Evolutionary conservation across 345 rosid genomes (phyloP).

Genomic region (Reutealis trisperma): DNA sequence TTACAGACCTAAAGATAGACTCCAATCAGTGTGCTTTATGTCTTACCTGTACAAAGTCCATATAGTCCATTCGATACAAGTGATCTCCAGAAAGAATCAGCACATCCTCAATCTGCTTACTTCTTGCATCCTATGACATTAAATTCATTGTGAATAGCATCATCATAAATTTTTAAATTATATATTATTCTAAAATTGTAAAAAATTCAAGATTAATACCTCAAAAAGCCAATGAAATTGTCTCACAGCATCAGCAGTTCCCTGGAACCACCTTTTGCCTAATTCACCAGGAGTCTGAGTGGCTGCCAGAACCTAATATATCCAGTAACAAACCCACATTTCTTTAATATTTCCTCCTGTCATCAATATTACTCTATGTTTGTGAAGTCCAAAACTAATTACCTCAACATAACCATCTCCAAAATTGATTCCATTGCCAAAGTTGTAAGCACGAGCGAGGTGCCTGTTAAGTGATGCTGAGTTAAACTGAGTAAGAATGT

Average conservation of each 20-base stretch:
- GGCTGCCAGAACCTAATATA: conserved; percentile 74
- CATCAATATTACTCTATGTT: neutral
- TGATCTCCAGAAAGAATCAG: conserved; percentile 94
- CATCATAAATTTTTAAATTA: neutral
- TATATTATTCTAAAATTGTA: too few relatives aligned
- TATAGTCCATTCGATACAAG: conserved; percentile 87
- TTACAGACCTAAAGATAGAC: too few relatives aligned
- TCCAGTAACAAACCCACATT: neutral
- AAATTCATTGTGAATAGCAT: neutral
- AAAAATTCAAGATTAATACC: conserved; percentile 36
- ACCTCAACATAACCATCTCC: conserved; percentile 95
- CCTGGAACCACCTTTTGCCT: conserved; percentile 94
- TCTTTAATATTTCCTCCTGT: neutral
- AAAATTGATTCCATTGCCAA: conserved; percentile 62
- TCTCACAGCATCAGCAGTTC: conserved; percentile 95
- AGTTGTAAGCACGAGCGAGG: conserved; percentile 82
- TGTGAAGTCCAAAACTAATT: neutral
- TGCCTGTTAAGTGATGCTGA: conserved; percentile 91
- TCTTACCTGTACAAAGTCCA: conserved; percentile 85
- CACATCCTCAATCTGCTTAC: conserved; percentile 84
- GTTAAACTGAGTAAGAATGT: conserved; percentile 93
- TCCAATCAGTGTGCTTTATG: too few relatives aligned
- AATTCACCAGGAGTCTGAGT: conserved; percentile 94
- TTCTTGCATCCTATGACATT: conserved; percentile 59
- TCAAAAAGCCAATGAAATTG: conserved; percentile 98